Percentiles rank a stretch among this genome's conserved stretches.
phyloP scores from a whole-genome alignment of 2,329 filamentous ascomycete species.

The Incumbomyces delicatus region DNA sequence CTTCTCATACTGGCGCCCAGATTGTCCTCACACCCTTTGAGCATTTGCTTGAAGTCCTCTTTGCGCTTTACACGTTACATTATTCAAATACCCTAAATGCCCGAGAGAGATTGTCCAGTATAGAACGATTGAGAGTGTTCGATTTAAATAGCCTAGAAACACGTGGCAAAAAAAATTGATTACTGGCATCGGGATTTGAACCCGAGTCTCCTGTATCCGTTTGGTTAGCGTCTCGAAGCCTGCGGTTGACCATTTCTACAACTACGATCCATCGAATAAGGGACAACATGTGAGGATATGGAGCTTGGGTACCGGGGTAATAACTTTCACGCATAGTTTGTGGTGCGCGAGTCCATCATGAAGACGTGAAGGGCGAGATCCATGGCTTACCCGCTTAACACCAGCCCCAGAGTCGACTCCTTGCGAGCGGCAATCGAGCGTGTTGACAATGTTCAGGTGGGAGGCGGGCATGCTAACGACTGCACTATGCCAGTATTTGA shows the following conservation, averaged over 20 bases:
- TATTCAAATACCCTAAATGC: too few species aligned
- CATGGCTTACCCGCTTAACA: not conserved
- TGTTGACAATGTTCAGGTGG: not conserved
- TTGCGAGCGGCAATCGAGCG: too few species aligned
- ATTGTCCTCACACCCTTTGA: too few species aligned
- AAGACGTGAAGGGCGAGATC: too few species aligned
- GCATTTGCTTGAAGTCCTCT: not conserved
- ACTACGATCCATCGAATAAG: too few species aligned
- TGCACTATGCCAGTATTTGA: slow-evolving; percentile 1
- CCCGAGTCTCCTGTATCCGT: not conserved
- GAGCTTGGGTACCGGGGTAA: too few species aligned
- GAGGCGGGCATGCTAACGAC: slow-evolving; percentile 4
- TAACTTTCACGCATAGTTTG: not conserved
- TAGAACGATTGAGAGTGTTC: too few species aligned
- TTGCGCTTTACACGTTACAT: too few species aligned
- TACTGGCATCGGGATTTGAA: slow-evolving; percentile 5
- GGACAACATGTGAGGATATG: not conserved
- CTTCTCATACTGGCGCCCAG: too few species aligned
- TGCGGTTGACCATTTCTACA: not conserved
- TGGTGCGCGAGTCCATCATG: too few species aligned
- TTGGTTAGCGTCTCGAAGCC: not conserved
- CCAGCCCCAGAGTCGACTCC: not conserved
- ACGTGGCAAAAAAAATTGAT: not conserved
- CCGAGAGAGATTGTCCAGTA: too few species aligned
- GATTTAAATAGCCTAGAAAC: too few species aligned